Evolutionary conservation across 768 basidiomycete genomes (phyloP).

Genomic region (Porpolomopsis calyptriformis): DNA sequence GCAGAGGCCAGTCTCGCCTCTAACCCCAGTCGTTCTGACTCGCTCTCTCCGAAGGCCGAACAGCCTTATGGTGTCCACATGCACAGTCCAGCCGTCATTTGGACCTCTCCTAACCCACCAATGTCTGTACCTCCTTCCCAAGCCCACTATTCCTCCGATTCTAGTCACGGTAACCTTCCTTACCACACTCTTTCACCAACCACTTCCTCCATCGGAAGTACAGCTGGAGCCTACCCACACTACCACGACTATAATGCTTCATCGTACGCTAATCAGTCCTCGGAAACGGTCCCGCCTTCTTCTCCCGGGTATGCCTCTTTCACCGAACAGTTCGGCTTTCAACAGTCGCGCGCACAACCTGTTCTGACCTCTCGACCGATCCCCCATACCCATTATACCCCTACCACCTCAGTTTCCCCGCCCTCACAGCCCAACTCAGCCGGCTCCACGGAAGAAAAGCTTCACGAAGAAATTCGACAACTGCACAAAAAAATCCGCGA

Average conservation of each 20-base stretch:
- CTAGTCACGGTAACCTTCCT: constrained; percentile 6
- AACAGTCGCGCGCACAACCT: neutral
- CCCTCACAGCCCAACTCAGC: constrained; percentile 12
- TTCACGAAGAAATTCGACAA: constrained; percentile 41
- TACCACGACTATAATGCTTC: constrained; percentile 19
- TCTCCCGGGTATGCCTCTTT: constrained; percentile 21
- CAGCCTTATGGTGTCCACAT: constrained; percentile 12
- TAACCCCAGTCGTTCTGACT: constrained; percentile 14
- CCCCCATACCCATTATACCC: neutral
- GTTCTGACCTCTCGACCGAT: neutral
- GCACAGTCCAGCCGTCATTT: constrained; percentile 2
- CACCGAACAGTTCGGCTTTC: constrained; percentile 9
- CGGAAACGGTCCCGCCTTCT: constrained; percentile 30
- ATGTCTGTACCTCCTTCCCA: too few relatives aligned
- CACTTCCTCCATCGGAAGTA: neutral
- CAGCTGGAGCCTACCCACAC: constrained; percentile 6
- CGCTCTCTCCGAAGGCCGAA: constrained; percentile 15
- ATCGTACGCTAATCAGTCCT: constrained; percentile 26
- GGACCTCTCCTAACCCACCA: constrained; percentile 1
- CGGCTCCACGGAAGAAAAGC: constrained; percentile 19
- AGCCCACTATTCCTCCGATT: constrained; percentile 8
- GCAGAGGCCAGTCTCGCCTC: constrained; percentile 35
- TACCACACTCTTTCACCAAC: constrained; percentile 4
- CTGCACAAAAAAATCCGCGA: constrained; percentile 52
- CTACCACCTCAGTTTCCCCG: neutral